These are phyloP conservation scores for Corymbia citriodora DNA, from an alignment of 441 rosid species.

Conservation along the genomic window DNA sequence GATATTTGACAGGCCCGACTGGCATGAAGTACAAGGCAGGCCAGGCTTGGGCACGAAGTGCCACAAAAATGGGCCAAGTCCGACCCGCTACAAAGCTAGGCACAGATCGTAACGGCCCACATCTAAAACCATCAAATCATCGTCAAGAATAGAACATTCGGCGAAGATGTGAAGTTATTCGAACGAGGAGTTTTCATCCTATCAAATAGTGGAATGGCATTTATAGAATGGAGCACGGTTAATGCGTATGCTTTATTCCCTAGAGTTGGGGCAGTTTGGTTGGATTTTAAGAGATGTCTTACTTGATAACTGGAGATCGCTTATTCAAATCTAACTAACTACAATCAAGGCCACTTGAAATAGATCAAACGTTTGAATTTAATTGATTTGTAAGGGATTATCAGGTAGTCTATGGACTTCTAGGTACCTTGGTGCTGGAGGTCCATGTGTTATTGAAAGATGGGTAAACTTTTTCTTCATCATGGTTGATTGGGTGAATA, in stretches of 20 bases:
- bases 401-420: no score
- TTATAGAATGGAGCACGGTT: background rate
- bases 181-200: background rate
- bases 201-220: background rate
- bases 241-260: background rate
- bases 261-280: background rate
- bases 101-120: background rate
- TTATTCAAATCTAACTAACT: background rate
- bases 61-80: background rate
- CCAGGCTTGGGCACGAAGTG: background rate
- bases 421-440: no score
- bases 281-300: background rate
- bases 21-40: background rate
- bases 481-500: no score
- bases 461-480: no score
- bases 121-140: background rate
- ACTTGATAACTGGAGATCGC: background rate
- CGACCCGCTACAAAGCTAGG: background rate
- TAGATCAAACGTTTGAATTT: no score
- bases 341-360: accelerated
- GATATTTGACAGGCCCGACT: background rate
- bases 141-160: background rate
- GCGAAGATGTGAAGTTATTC: background rate
- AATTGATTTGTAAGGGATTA: no score
- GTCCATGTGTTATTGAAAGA: no score